These are phyloP conservation scores for Begonia masoniana DNA, from an alignment of 306 rosid genomes.

Conservation along the genomic window DNA sequence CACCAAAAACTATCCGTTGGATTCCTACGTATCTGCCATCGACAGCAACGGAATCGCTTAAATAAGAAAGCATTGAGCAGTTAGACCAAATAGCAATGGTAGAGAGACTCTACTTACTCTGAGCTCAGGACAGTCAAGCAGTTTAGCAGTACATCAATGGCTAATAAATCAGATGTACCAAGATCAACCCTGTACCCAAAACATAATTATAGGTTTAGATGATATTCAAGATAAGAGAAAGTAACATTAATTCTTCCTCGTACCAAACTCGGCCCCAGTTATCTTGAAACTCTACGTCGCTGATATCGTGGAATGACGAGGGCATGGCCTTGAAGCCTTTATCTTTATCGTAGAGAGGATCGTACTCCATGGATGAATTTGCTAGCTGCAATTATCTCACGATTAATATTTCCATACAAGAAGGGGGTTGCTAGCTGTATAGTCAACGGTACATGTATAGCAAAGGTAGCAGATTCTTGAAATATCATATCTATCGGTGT, in stretches of 20 bases:
- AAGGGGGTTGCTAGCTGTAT: too few species aligned
- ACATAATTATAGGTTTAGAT: slow-evolving; percentile 8
- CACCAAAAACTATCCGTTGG: slow-evolving; percentile 80
- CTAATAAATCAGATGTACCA: slow-evolving; percentile 73
- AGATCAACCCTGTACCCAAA: slow-evolving; percentile 72
- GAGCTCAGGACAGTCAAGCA: slow-evolving; percentile 76
- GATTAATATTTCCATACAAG: too few species aligned
- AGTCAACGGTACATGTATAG: too few species aligned
- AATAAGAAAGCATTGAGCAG: too few species aligned
- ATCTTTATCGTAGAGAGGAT: slow-evolving; percentile 65
- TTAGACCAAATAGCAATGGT: background rate
- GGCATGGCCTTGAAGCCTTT: slow-evolving; percentile 78
- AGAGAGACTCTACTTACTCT: slow-evolving; percentile 42
- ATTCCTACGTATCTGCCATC: slow-evolving; percentile 68
- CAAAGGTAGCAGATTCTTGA: too few species aligned
- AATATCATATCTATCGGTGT: too few species aligned
- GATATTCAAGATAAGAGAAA: background rate
- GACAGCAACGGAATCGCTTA: background rate
- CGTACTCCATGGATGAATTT: slow-evolving; percentile 51
- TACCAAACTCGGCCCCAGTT: slow-evolving; percentile 98
- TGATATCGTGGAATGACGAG: slow-evolving; percentile 85
- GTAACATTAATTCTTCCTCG: background rate
- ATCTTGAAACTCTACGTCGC: slow-evolving; percentile 82
- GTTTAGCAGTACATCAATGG: slow-evolving; percentile 78
- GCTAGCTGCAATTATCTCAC: slow-evolving; percentile 39